These are phyloP conservation scores for Mangifera indica DNA, from an alignment of 345 rosid species.

Conservation along the genomic window DNA sequence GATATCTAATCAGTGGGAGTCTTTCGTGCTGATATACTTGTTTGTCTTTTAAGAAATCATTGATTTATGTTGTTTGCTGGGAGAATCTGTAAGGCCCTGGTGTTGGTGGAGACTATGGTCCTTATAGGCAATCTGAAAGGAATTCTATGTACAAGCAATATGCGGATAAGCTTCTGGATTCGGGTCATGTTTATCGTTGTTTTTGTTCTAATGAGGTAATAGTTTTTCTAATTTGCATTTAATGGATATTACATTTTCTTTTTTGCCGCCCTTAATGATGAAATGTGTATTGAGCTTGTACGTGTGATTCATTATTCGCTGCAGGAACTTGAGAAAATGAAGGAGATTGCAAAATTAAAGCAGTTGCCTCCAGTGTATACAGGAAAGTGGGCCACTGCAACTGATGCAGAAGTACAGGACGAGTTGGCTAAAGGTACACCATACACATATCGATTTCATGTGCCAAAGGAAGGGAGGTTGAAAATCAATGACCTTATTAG, in stretches of 20 bases:
- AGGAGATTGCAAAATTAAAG: conserved; percentile 68
- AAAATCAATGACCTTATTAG: conserved; percentile 86
- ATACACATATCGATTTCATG: conserved; percentile 77
- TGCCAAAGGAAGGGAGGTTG: conserved; percentile 72
- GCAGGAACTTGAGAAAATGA: conserved; percentile 94
- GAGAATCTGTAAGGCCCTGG: conserved; percentile 57
- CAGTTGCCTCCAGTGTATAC: conserved; percentile 80
- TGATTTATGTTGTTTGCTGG: neutral
- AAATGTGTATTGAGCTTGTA: conserved; percentile 5
- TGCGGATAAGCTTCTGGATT: conserved; percentile 74
- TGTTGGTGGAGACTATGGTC: conserved; percentile 80
- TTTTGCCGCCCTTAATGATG: neutral
- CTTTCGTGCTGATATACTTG: neutral
- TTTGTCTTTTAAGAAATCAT: neutral
- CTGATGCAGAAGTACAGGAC: conserved; percentile 60
- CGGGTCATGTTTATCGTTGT: conserved; percentile 88
- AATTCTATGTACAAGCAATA: conserved; percentile 73
- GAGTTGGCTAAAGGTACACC: conserved; percentile 83
- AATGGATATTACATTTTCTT: neutral
- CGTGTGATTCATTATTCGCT: neutral
- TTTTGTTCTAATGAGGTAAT: conserved; percentile 84
- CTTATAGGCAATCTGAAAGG: conserved; percentile 90
- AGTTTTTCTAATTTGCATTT: neutral
- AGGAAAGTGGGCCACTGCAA: conserved; percentile 84
- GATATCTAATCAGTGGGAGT: too few species aligned